Conservation (phyloP, 345 rosid species). For the Heritiera littoralis region DNA sequence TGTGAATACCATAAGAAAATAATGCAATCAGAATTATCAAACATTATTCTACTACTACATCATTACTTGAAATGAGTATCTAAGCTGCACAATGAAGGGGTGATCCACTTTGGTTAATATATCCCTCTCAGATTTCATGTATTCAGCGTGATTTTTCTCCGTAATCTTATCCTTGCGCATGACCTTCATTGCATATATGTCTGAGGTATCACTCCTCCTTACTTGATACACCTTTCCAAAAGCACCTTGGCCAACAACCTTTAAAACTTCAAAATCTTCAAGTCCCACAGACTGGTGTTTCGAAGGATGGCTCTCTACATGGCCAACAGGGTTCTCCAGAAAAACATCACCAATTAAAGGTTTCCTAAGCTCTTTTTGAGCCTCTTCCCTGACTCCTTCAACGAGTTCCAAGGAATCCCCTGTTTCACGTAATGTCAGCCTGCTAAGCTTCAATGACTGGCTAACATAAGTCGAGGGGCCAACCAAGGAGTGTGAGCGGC, state of each 20-base stretch:
- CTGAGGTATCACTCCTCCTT: constrained; percentile 73
- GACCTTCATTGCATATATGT: constrained; percentile 96
- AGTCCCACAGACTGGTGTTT: constrained; percentile 39
- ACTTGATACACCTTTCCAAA: constrained; percentile 95
- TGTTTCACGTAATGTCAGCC: constrained; percentile 44
- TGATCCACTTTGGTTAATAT: constrained; percentile 83
- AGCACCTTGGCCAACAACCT: constrained; percentile 93
- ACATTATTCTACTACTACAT: not conserved
- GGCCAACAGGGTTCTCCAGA: constrained; percentile 18
- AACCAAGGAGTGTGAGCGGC: constrained; percentile 55
- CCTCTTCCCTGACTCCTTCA: constrained; percentile 22
- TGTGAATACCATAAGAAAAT: not conserved
- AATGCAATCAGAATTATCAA: not conserved
- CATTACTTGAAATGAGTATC: constrained; percentile 85
- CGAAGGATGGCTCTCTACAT: constrained; percentile 18
- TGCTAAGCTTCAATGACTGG: constrained; percentile 49
- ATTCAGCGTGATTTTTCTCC: constrained; percentile 90
- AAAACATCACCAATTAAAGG: constrained; percentile 15
- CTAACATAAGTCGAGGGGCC: constrained; percentile 53
- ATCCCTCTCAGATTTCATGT: constrained; percentile 98
- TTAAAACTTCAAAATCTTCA: constrained; percentile 71
- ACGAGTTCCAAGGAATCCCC: constrained; percentile 41
- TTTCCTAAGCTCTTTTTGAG: constrained; percentile 15
- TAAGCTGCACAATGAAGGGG: constrained; percentile 92
- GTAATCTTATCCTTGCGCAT: constrained; percentile 92